Evolutionary conservation across 805 yeast genomes (phyloP).

Genomic region (Schizosaccharomyces osmophilus): DNA sequence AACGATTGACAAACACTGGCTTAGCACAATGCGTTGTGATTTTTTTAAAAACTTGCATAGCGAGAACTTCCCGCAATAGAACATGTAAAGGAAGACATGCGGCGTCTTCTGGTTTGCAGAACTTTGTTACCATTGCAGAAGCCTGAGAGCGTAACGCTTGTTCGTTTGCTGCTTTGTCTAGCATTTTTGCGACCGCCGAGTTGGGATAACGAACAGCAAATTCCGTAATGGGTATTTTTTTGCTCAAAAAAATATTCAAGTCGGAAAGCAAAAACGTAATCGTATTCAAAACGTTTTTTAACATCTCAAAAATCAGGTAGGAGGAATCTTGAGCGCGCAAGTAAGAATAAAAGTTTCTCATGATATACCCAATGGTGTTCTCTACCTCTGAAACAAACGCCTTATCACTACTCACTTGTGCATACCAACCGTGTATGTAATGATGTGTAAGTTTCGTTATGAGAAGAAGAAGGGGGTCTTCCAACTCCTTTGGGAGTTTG

Average conservation of each 20-base stretch:
- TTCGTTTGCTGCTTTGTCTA: neutral
- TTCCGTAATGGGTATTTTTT: neutral
- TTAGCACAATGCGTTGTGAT: neutral
- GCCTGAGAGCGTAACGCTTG: neutral
- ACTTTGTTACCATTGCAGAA: neutral
- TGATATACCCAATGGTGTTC: neutral
- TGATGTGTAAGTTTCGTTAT: neutral
- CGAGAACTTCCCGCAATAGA: neutral
- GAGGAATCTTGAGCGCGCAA: neutral
- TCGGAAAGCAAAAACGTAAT: neutral
- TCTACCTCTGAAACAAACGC: neutral
- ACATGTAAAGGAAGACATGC: neutral
- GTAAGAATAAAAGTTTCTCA: neutral
- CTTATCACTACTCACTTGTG: neutral
- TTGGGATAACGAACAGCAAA: neutral
- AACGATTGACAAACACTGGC: neutral
- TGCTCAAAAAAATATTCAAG: neutral
- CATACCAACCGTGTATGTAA: neutral
- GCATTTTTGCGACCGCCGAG: neutral
- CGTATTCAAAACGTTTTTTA: neutral
- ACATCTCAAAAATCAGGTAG: neutral
- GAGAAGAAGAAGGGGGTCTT: neutral
- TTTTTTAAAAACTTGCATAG: neutral
- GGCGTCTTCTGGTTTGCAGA: neutral
- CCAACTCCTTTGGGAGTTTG: neutral